A percentile compares a stretch with the other conserved stretches of the same genome.
Conservation (phyloP, 2,329 filamentous ascomycete genomes). For the Bipolaris bicolor region DNA sequence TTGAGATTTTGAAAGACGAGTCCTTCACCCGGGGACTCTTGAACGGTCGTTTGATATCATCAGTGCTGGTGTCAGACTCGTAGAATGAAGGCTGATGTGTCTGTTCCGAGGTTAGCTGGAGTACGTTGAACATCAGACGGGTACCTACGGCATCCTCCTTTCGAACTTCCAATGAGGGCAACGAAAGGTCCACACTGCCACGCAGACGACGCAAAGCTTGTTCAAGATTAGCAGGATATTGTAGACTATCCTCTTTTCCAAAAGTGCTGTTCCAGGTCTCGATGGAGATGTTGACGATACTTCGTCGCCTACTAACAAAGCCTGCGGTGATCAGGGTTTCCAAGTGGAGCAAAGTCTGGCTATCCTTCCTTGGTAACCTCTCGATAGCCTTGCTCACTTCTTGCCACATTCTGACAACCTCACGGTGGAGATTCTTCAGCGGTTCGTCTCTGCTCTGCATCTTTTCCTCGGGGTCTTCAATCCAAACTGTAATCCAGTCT, state of each 20-base stretch:
- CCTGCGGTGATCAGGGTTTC: constrained; percentile 59
- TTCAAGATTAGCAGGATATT: constrained; percentile 70
- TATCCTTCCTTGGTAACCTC: constrained; percentile 63
- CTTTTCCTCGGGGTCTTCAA: constrained; percentile 60
- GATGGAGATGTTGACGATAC: constrained; percentile 60
- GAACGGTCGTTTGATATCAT: constrained; percentile 20
- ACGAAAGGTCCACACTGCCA: constrained; percentile 58
- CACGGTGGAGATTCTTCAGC: constrained; percentile 30
- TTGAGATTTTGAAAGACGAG: constrained; percentile 38
- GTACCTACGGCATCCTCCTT: constrained; percentile 48
- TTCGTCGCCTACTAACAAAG: constrained; percentile 59
- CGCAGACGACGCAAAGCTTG: constrained; percentile 66
- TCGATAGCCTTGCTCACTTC: constrained; percentile 61
- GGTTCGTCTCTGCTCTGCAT: constrained; percentile 33
- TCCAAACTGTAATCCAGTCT: constrained; percentile 66
- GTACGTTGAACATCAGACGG: constrained; percentile 48
- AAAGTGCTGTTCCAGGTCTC: constrained; percentile 74
- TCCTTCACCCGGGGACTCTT: constrained; percentile 34
- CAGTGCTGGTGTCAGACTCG: constrained; percentile 45
- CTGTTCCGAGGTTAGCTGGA: constrained; percentile 40
- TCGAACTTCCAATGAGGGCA: constrained; percentile 56
- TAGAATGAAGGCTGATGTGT: constrained; percentile 42
- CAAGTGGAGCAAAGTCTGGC: constrained; percentile 60
- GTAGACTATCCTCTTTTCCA: constrained; percentile 62
- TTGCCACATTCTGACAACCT: constrained; percentile 49